A percentile compares a stretch with the other conserved stretches of the same genome.
These are phyloP conservation scores for Tuber calosporum DNA, from an alignment of 495 filamentous ascomycete species.

Conservation along the genomic window DNA sequence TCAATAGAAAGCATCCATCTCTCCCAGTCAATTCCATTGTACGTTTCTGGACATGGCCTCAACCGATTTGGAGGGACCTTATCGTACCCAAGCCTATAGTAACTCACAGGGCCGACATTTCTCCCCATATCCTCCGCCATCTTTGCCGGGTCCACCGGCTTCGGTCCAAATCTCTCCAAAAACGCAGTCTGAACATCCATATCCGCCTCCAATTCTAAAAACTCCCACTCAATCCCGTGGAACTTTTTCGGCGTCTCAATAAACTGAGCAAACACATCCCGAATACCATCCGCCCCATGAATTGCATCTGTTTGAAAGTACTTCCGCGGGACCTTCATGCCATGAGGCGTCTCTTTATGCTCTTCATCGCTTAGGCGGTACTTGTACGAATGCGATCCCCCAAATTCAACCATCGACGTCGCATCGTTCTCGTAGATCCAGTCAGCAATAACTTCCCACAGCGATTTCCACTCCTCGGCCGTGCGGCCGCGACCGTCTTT, in stretches of 20 bases:
- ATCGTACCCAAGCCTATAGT: background rate
- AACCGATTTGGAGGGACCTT: background rate
- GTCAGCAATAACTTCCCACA: background rate
- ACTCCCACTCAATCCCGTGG: background rate
- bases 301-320: background rate
- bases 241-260: background rate
- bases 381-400: background rate
- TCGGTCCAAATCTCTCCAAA: background rate
- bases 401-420: background rate
- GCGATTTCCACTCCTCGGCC: background rate
- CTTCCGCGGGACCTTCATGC: background rate
- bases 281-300: background rate
- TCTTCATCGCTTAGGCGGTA: background rate
- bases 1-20: conserved; percentile 1
- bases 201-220: background rate
- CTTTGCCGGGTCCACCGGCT: background rate
- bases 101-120: background rate
- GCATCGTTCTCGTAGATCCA: background rate
- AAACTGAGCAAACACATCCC: background rate
- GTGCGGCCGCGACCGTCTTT: background rate
- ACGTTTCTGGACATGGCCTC: background rate
- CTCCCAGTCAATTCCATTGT: background rate
- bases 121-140: background rate
- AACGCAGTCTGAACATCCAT: background rate
- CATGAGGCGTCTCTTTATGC: background rate